phyloP scores from a whole-genome alignment of 306 rosid genomes.

The Sicyos edulis region DNA sequence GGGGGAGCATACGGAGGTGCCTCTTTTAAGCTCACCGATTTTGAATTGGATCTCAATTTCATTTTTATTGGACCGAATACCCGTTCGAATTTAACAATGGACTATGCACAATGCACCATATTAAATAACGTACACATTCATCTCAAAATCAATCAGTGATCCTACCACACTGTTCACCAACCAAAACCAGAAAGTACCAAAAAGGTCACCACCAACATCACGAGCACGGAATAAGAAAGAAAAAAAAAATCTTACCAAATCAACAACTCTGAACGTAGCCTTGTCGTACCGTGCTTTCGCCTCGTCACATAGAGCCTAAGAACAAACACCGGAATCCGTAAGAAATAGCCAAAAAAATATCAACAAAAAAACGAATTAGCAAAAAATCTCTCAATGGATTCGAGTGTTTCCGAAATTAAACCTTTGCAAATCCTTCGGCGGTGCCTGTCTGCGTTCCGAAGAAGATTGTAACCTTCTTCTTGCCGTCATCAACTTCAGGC shows the following conservation, averaged over 20 bases:
- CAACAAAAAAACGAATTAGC: background rate
- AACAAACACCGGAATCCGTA: background rate
- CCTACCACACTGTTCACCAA: too few species aligned
- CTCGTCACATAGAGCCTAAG: conserved; percentile 80
- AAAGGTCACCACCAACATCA: conserved; percentile 14
- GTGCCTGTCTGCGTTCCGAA: conserved; percentile 98
- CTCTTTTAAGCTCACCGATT: too few species aligned
- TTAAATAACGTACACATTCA: too few species aligned
- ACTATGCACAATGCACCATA: too few species aligned
- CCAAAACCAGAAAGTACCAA: background rate
- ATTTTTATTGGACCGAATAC: too few species aligned
- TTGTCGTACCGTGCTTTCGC: conserved; percentile 82
- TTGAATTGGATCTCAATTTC: too few species aligned
- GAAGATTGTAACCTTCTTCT: conserved; percentile 74
- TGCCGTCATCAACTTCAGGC: conserved; percentile 64
- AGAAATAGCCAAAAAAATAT: background rate
- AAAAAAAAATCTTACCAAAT: conserved; percentile 49
- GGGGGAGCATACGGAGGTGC: too few species aligned
- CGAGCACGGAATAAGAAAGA: background rate
- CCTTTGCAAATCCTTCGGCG: conserved; percentile 98
- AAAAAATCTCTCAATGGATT: background rate
- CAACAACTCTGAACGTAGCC: conserved; percentile 65
- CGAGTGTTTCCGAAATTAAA: conserved; percentile 5
- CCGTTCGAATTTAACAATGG: too few species aligned
- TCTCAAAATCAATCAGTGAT: too few species aligned